A percentile compares a stretch with the other conserved stretches of the same genome.
Conservation (phyloP, 768 basidiomycete species). For the Boletus vinaceobasis region DNA sequence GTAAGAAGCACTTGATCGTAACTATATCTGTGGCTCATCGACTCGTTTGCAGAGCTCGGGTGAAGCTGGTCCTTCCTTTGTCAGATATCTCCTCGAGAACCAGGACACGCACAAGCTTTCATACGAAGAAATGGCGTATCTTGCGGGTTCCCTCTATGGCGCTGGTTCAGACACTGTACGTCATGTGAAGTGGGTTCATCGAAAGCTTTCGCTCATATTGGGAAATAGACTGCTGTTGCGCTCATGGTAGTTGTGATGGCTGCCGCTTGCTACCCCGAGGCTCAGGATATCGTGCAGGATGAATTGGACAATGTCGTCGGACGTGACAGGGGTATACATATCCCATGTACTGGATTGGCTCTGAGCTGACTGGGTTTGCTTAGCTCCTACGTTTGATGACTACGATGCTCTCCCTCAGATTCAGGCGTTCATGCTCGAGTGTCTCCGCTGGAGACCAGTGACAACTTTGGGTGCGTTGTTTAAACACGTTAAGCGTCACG, state of each 20-base stretch:
- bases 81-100: slow-evolving; percentile 54
- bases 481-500: background rate
- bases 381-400: slow-evolving; percentile 44
- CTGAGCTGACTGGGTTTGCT: background rate
- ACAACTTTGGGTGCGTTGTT: slow-evolving; percentile 27
- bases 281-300: slow-evolving; percentile 48
- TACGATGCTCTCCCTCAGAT: slow-evolving; percentile 34
- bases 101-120: slow-evolving; percentile 53
- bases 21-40: background rate
- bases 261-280: slow-evolving; percentile 50
- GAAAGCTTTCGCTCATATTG: background rate
- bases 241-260: slow-evolving; percentile 58
- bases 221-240: slow-evolving; percentile 47
- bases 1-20: slow-evolving; percentile 24
- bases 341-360: background rate
- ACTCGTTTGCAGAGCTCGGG: slow-evolving; percentile 17
- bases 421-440: slow-evolving; percentile 40
- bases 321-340: slow-evolving; percentile 30
- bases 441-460: slow-evolving; percentile 41
- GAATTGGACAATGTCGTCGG: slow-evolving; percentile 56
- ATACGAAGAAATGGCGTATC: slow-evolving; percentile 57
- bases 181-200: background rate
- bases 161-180: slow-evolving; percentile 59
- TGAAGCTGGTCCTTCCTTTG: slow-evolving; percentile 43
- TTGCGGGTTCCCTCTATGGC: slow-evolving; percentile 63